phyloP scores from a whole-genome alignment of 2,329 filamentous ascomycete species.

The Aplosporella prunicola region DNA sequence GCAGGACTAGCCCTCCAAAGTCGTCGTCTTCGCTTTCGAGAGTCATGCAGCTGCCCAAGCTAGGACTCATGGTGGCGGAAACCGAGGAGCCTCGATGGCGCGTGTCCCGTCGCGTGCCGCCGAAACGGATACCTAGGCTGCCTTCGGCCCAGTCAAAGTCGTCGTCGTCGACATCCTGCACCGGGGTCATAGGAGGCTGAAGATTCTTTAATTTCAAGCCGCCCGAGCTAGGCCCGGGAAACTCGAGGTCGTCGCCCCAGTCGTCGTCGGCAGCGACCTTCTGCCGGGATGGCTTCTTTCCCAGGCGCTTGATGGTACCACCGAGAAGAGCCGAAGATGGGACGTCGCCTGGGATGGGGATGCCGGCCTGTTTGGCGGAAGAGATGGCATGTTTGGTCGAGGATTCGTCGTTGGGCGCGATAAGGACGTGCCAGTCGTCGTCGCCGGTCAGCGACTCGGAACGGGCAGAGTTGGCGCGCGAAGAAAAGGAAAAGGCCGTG shows the following conservation, averaged over 20 bases:
- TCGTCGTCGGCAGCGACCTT: slow-evolving; percentile 40
- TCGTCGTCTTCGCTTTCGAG: slow-evolving; percentile 90
- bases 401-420: slow-evolving; percentile 75
- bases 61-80: slow-evolving; percentile 84
- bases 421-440: slow-evolving; percentile 78
- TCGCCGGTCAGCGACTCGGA: slow-evolving; percentile 70
- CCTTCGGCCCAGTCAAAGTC: slow-evolving; percentile 92
- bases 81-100: slow-evolving; percentile 74
- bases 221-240: slow-evolving; percentile 26
- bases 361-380: slow-evolving; percentile 78
- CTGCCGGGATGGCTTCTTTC: slow-evolving; percentile 41
- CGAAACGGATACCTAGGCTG: slow-evolving; percentile 82
- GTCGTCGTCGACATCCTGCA: slow-evolving; percentile 41
- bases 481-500: slow-evolving; percentile 51
- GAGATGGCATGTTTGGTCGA: slow-evolving; percentile 79
- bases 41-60: slow-evolving; percentile 82
- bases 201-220: slow-evolving; percentile 36
- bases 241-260: slow-evolving; percentile 43
- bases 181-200: slow-evolving; percentile 34
- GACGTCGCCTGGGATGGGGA: slow-evolving; percentile 79
- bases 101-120: slow-evolving; percentile 72
- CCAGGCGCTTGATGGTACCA: slow-evolving; percentile 85
- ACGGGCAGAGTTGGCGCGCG: slow-evolving; percentile 71
- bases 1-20: slow-evolving; percentile 79
- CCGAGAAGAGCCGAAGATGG: slow-evolving; percentile 83